A percentile compares a stretch with the other conserved stretches of the same genome.
phyloP scores from a whole-genome alignment of 1,284 basidiomycete genomes.

The Austroboletus rostrupii region DNA sequence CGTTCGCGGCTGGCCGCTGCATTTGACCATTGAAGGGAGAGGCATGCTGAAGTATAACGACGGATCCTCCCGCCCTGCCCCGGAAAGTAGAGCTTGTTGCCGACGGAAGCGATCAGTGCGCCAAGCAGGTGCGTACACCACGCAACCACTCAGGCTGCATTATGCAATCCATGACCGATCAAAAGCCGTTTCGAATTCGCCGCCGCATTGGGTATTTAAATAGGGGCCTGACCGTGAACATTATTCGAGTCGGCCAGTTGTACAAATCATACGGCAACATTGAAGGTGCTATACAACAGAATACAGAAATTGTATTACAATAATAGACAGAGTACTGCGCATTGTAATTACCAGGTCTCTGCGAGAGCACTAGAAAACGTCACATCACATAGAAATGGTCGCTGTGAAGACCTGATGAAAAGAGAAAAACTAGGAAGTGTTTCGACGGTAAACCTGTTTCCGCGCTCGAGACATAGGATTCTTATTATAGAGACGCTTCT shows the following conservation, averaged over 20 bases:
- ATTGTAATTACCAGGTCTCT: too few relatives aligned
- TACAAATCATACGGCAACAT: too few relatives aligned
- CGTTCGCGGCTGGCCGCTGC: too few relatives aligned
- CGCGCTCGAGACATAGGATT: background rate
- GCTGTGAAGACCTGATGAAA: too few relatives aligned
- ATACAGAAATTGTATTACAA: too few relatives aligned
- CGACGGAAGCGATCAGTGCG: too few relatives aligned
- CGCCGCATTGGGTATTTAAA: conserved; percentile 13
- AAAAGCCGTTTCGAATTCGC: conserved; percentile 13
- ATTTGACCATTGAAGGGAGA: too few relatives aligned
- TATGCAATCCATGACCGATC: conserved; percentile 19
- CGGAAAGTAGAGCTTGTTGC: background rate
- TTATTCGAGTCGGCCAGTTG: background rate
- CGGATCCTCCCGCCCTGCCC: background rate
- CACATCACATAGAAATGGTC: too few relatives aligned
- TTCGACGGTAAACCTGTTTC: background rate
- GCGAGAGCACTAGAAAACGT: too few relatives aligned
- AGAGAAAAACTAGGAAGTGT: too few relatives aligned
- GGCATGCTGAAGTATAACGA: background rate
- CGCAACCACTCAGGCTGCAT: conserved; percentile 1
- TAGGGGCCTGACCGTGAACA: background rate
- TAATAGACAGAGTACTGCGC: too few relatives aligned
- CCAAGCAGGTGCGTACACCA: background rate
- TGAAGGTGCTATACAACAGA: too few relatives aligned
- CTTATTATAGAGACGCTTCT: conserved; percentile 8